Conservation (phyloP, 306 rosid species). For the Dryas octopetala region DNA sequence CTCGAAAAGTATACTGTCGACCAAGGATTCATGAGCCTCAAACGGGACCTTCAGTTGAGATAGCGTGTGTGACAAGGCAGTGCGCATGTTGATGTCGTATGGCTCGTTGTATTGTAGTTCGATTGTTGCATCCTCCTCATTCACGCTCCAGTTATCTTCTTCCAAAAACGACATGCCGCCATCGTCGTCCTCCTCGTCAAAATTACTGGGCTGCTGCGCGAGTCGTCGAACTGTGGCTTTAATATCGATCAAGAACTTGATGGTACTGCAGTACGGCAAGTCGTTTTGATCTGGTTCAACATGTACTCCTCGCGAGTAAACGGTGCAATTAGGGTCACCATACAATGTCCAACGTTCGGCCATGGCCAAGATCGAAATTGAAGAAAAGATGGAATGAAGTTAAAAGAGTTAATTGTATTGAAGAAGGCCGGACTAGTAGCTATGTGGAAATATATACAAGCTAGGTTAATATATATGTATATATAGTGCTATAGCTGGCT, state of each 20-base stretch:
- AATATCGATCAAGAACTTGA: background rate
- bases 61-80: background rate
- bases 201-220: background rate
- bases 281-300: background rate
- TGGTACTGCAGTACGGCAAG: background rate
- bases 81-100: background rate
- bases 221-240: background rate
- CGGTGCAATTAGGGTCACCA: no score
- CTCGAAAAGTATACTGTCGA: background rate
- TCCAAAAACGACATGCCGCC: background rate
- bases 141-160: background rate
- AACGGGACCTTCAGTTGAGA: background rate
- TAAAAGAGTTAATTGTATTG: no score
- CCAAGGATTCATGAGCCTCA: background rate
- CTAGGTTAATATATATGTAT: no score
- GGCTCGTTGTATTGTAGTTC: background rate
- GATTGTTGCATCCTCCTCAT: background rate
- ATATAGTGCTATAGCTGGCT: no score
- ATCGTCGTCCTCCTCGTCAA: background rate
- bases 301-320: no score
- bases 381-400: no score
- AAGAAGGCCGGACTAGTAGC: no score
- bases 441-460: no score
- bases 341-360: no score
- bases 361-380: no score